These are phyloP conservation scores for Penicillium fimorum DNA, from an alignment of 495 filamentous ascomycete species.

Conservation along the genomic window DNA sequence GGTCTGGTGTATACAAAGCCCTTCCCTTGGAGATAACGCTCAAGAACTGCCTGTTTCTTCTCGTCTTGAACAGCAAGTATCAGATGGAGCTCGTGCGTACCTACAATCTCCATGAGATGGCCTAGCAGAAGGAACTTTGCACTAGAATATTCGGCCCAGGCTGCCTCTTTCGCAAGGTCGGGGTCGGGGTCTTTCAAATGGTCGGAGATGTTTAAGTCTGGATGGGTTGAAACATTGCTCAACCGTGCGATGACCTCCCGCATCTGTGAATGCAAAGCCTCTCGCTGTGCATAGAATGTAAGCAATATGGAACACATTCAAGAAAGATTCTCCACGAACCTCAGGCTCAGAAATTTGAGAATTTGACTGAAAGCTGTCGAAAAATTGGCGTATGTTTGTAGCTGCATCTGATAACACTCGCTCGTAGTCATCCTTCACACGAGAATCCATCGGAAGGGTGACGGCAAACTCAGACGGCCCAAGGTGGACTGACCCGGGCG, in stretches of 20 bases:
- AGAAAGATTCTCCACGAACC: slow-evolving; percentile 15
- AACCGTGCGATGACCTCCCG: slow-evolving; percentile 42
- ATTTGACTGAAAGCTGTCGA: slow-evolving; percentile 19
- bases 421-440: slow-evolving; percentile 46
- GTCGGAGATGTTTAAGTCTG: slow-evolving; percentile 50
- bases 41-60: slow-evolving; percentile 47
- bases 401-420: slow-evolving; percentile 29
- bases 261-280: slow-evolving; percentile 29
- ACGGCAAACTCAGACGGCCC: slow-evolving; percentile 46
- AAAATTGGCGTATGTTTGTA: slow-evolving; percentile 27
- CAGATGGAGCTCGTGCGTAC: slow-evolving; percentile 44
- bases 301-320: slow-evolving; percentile 1
- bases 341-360: slow-evolving; percentile 16
- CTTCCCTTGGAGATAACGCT: slow-evolving; percentile 52
- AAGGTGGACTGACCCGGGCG: slow-evolving; percentile 41
- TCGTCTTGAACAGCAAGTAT: slow-evolving; percentile 45
- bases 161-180: slow-evolving; percentile 44
- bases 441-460: slow-evolving; percentile 46
- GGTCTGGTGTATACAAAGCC: slow-evolving; percentile 44
- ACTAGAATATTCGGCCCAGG: slow-evolving; percentile 56
- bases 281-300: slow-evolving; percentile 19
- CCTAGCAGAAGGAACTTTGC: slow-evolving; percentile 57
- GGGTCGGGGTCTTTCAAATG: slow-evolving; percentile 37
- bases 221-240: slow-evolving; percentile 51
- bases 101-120: slow-evolving; percentile 47